These are phyloP conservation scores for Aureobasidium namibiae DNA, from an alignment of 2,329 filamentous ascomycete genomes.

Conservation along the genomic window DNA sequence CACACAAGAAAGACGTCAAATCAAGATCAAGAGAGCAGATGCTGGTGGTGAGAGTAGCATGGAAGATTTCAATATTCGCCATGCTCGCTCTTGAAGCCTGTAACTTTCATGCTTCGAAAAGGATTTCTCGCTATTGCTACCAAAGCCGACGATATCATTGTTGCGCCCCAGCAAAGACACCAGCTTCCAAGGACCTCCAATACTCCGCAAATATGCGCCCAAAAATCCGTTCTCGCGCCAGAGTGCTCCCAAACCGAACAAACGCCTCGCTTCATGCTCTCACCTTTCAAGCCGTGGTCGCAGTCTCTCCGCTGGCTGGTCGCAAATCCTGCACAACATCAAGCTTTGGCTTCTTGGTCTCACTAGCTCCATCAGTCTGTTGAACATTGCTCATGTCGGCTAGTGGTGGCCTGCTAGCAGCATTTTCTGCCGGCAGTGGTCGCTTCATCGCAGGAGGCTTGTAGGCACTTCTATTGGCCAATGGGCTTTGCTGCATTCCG, in stretches of 20 bases:
- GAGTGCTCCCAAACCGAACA: neutral
- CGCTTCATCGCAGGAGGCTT: constrained; percentile 36
- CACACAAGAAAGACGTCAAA: constrained; percentile 11
- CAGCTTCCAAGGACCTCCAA: neutral
- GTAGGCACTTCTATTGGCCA: constrained; percentile 37
- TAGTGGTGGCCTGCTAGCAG: constrained; percentile 26
- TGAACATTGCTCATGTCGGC: constrained; percentile 40
- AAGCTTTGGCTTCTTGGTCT: constrained; percentile 34
- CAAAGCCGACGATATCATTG: constrained; percentile 4
- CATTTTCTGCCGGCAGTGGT: constrained; percentile 21
- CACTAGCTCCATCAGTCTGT: constrained; percentile 27
- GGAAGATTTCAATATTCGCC: constrained; percentile 28
- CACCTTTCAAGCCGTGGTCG: constrained; percentile 4
- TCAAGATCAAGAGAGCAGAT: constrained; percentile 18
- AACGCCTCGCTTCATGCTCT: constrained; percentile 6
- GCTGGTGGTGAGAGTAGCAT: constrained; percentile 21
- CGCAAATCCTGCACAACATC: constrained; percentile 17
- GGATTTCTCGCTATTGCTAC: neutral
- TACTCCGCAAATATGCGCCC: neutral
- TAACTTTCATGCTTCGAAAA: neutral
- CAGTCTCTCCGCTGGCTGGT: constrained; percentile 3
- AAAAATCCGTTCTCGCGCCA: neutral
- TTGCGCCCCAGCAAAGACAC: constrained; percentile 4
- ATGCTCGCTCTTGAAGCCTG: constrained; percentile 12
- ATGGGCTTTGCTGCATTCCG: constrained; percentile 32